Percentiles rank a stretch among this genome's conserved stretches.
Conservation (phyloP, 2,329 filamentous ascomycete species). For the Dothiorella sarmentorum region DNA sequence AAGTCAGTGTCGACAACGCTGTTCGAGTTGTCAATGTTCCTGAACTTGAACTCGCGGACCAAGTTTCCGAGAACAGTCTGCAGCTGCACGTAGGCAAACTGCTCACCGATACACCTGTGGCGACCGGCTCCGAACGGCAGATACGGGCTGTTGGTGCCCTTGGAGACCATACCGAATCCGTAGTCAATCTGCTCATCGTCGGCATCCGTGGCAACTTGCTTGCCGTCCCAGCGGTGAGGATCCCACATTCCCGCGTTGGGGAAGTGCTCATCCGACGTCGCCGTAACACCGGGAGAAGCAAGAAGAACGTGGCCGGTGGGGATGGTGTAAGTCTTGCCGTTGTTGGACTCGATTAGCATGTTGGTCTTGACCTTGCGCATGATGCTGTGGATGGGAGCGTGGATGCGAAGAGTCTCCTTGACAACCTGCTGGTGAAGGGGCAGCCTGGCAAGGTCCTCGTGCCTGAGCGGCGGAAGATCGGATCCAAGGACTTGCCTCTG, state of each 20-base stretch:
- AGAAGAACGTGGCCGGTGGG: conserved; percentile 78
- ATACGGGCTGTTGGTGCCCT: conserved; percentile 85
- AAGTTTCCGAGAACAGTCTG: conserved; percentile 77
- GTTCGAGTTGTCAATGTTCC: conserved; percentile 68
- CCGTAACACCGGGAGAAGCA: conserved; percentile 78
- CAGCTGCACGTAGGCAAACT: conserved; percentile 91
- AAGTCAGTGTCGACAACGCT: conserved; percentile 68
- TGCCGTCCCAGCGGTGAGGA: conserved; percentile 82
- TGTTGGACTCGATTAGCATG: conserved; percentile 63
- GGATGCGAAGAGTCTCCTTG: conserved; percentile 86
- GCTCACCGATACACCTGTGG: conserved; percentile 93
- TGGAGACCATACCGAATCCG: conserved; percentile 88
- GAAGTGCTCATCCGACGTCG: conserved; percentile 70
- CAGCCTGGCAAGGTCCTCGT: conserved; percentile 74
- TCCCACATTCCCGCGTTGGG: conserved; percentile 81
- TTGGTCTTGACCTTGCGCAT: conserved; percentile 88
- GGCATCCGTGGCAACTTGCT: conserved; percentile 51
- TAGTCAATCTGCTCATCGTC: conserved; percentile 77
- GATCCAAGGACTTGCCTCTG: conserved; percentile 70
- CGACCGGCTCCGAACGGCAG: conserved; percentile 90
- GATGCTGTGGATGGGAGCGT: conserved; percentile 93
- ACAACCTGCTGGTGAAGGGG: conserved; percentile 80
- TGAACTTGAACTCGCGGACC: conserved; percentile 76
- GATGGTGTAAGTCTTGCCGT: conserved; percentile 74
- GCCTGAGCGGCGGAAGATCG: conserved; percentile 70